phyloP scores from a whole-genome alignment of 108 stramenopile species.

The Craspedostauros australis region DNA sequence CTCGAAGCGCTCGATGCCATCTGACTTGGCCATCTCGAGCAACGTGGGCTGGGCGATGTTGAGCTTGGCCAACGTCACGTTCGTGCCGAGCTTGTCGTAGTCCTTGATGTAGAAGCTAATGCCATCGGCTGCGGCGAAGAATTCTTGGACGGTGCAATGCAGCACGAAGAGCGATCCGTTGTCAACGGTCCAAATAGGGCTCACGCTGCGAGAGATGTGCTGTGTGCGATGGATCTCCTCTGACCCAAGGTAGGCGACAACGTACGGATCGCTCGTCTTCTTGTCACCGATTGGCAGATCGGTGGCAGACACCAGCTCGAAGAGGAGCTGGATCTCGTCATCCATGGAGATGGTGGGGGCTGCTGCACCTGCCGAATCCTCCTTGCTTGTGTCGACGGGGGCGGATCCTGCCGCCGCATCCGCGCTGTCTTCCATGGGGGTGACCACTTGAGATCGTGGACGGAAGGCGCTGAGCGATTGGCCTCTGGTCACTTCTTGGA shows the following conservation, averaged over 20 bases:
- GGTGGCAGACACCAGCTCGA: constrained; percentile 27
- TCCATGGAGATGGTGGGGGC: no score
- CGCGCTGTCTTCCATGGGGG: background rate
- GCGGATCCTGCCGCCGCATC: background rate
- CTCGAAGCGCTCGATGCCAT: constrained; percentile 1
- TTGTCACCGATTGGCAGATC: constrained; percentile 21
- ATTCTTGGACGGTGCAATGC: constrained; percentile 31
- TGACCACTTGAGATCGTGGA: background rate
- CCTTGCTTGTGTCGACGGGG: background rate
- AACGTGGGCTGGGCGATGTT: no score
- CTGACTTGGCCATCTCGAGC: background rate
- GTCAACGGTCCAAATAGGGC: constrained; percentile 62
- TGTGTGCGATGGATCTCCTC: constrained; percentile 44
- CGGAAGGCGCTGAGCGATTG: no score
- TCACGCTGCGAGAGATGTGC: constrained; percentile 17
- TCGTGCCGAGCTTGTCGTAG: constrained; percentile 20
- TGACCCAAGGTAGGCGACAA: constrained; percentile 34
- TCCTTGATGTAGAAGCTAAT: constrained; percentile 51
- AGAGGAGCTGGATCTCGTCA: constrained; percentile 11
- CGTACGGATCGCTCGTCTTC: constrained; percentile 40
- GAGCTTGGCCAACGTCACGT: constrained; percentile 34
- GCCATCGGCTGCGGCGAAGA: constrained; percentile 38
- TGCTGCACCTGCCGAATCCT: background rate
- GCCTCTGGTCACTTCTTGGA: no score
- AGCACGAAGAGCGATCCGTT: constrained; percentile 49